Conservation (phyloP, 2,329 filamentous ascomycete genomes). For the Pseudogymnoascus sp. region DNA sequence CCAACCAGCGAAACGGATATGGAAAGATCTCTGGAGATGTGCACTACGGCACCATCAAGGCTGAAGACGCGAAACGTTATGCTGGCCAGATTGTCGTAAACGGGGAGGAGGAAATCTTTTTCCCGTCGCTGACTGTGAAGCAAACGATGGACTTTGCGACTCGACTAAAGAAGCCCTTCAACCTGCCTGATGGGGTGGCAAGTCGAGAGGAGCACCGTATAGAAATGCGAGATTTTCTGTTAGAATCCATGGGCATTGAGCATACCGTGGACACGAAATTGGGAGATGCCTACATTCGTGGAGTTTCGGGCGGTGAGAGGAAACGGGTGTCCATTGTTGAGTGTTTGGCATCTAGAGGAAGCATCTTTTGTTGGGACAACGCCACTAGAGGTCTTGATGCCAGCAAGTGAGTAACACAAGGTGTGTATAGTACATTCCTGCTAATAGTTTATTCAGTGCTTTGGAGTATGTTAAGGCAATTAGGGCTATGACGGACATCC, state of each 20-base stretch:
- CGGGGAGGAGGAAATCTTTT: conserved; percentile 45
- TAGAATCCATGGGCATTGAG: conserved; percentile 35
- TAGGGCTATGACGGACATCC: conserved; percentile 56
- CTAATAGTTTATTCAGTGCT: conserved; percentile 55
- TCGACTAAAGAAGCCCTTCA: conserved; percentile 51
- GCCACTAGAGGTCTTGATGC: conserved; percentile 59
- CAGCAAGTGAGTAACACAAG: conserved; percentile 33
- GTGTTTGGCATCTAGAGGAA: conserved; percentile 24
- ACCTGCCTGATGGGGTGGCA: conserved; percentile 35
- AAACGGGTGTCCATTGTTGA: conserved; percentile 58
- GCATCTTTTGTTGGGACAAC: conserved; percentile 61
- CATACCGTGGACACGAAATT: conserved; percentile 51
- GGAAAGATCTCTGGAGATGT: conserved; percentile 52
- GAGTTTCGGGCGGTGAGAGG: conserved; percentile 54
- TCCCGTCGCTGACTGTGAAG: conserved; percentile 43
- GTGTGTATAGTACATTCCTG: conserved; percentile 53
- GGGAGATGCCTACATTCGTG: conserved; percentile 52
- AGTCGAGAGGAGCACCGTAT: conserved; percentile 39
- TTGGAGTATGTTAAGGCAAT: conserved; percentile 54
- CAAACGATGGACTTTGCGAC: conserved; percentile 49
- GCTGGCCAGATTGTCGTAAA: conserved; percentile 52
- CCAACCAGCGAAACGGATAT: conserved; percentile 57
- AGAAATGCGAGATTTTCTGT: conserved; percentile 44
- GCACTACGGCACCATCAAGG: conserved; percentile 42
- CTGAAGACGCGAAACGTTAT: conserved; percentile 39